These are phyloP conservation scores for Acanthamoeba quina DNA, from an alignment of 208 protist genomes.

Conservation along the genomic window DNA sequence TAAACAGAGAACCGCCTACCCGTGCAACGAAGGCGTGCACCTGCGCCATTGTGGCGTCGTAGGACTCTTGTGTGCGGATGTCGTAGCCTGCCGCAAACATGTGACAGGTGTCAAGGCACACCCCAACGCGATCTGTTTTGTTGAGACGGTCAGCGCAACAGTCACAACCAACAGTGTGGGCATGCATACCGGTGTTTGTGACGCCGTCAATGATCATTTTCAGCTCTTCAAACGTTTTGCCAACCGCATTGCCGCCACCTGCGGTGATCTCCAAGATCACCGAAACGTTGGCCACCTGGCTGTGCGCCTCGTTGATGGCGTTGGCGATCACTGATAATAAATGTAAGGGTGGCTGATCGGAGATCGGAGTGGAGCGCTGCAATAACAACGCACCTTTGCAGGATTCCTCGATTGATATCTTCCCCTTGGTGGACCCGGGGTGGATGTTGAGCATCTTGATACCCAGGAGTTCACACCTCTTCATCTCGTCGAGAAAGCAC, in stretches of 20 bases:
- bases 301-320: slow-evolving; percentile 75
- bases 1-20: background rate
- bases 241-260: slow-evolving; percentile 75
- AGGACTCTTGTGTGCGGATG: slow-evolving; percentile 57
- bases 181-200: slow-evolving; percentile 59
- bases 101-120: slow-evolving; percentile 86
- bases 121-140: slow-evolving; percentile 73
- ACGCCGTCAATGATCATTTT: slow-evolving; percentile 80
- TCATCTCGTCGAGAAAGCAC: slow-evolving; percentile 78
- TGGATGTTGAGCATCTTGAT: slow-evolving; percentile 80
- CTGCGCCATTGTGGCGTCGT: slow-evolving; percentile 32
- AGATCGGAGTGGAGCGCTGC: background rate
- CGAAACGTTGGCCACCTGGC: slow-evolving; percentile 47
- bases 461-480: slow-evolving; percentile 77
- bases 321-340: slow-evolving; percentile 62
- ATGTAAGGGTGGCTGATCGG: background rate
- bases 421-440: slow-evolving; percentile 79
- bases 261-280: slow-evolving; percentile 81
- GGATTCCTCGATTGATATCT: background rate
- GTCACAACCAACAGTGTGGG: background rate
- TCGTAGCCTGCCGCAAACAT: slow-evolving; percentile 86
- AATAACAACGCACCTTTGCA: slow-evolving; percentile 18
- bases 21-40: background rate
- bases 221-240: slow-evolving; percentile 81
- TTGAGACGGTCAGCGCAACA: background rate